Evolutionary conservation across 257 asterid species (phyloP), one percentile per base, ranked within the genome.

Genomic region (Solanum appendiculatum): DNA sequence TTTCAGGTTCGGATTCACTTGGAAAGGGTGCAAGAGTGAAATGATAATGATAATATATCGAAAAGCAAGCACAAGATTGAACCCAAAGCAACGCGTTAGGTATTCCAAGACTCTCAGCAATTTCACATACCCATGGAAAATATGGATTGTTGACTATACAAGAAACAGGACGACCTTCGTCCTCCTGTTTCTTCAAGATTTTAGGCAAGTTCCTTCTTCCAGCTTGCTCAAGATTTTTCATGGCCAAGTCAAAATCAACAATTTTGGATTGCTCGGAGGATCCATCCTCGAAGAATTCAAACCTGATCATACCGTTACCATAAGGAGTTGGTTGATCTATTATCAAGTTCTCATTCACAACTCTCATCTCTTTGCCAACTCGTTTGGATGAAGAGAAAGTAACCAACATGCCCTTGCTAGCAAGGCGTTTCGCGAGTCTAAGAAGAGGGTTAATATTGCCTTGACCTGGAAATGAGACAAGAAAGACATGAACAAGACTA

Each of bases 51-150:
- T 86, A 86, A 72, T 86, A 86, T 23, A 69, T n/a, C 3, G 75
- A 84, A 40, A 84, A 84, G 1, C 64, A 39, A 37, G 86, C 81
- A 46, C 42, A 31, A 5, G 80, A 84, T 56, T 86, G 88, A 5
- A 86, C 8, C 88, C 85, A 86, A n/a, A 86, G 58, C 70, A 86
- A 13, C 7, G 85, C 88, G 33, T 21, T 86, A 36, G 84, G 84
- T 34, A 86, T 70, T 23, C 75, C 88, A 51, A 73, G 33, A 56
- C 40, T 86, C 56, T 86, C 75, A 9, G 88, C 75, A n/a, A 86
- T 27, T 40, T 86, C 88, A 3, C 18, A 34, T 36, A 86, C 75
- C 88, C 88, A 86, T 13, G 88, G 74, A 36, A 73, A 73, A 34
- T 51, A 86, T 6, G 88, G 83, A 51, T 86, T 86, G 56, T 86